Base-by-base conservation (phyloP, 1,139 yeast species). In the Candida sojae region DNA sequence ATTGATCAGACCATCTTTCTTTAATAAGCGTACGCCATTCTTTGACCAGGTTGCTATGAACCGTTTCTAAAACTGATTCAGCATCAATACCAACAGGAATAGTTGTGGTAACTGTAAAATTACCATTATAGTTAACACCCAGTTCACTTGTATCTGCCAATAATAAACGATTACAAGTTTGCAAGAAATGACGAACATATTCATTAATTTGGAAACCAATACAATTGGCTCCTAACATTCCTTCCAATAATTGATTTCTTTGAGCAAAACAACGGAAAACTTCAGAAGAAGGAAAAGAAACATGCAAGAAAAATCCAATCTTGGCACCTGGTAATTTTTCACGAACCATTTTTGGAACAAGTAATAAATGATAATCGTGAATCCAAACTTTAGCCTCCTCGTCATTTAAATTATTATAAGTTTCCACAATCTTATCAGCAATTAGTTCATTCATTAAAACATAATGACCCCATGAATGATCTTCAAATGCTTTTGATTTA, bases 201-300 rank as follows among this genome's bases (percentile, higher is more conserved):
- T 93, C 99, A 32, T 85, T 84, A 9, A 95, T 91, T 66, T 93
- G 99, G 72, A 93, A 92, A 1, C 93, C 84, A 42, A 95, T 80
- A 50, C 88, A 82, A 59, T 91, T 89, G 2, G 98, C 92, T 4
- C 96, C 98, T 42, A 95, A 71, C 73, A 93, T 79, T 11, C 99
- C 99, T 53, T 81, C 79, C 25, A 95, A 72, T 21, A 95, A 75
- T 29, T 80, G 81, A 47, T 81, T 84, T 59, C 99, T 78, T 61
- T 90, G 95, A 1, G 98, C 97, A 54, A 93, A 78, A 61, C 98
- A 92, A 55, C 98, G 78, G 69, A 93, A 95, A 4, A 93, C 96
- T 66, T 93, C 99, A 43, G 95, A 85, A 2, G 97, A 88, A 6
- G 99, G 99, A 72, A 93, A 93, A 1, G 98, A 88, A 23, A 93